A percentile compares a stretch with the other conserved stretches of the same genome.
phyloP scores from a whole-genome alignment of 139 green algal genomes.

The Tetradesmus lagerheimii region DNA sequence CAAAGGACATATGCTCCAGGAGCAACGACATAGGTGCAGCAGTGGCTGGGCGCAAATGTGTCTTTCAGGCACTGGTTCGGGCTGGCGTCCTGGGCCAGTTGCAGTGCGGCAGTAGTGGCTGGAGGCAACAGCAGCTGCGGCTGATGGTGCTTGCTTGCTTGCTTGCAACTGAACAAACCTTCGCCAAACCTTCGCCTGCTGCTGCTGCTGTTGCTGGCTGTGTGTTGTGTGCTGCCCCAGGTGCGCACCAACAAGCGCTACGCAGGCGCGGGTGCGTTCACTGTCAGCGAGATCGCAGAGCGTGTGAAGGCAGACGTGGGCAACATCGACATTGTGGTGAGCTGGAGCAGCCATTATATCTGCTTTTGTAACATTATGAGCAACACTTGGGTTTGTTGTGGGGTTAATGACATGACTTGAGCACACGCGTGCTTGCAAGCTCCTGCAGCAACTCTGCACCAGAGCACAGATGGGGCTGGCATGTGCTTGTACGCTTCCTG shows the following conservation, averaged over 20 bases:
- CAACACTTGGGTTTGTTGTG: too few relatives aligned
- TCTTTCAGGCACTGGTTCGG: background rate
- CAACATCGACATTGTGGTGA: conserved; percentile 94
- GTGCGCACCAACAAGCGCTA: conserved; percentile 97
- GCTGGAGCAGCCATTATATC: background rate
- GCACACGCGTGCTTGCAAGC: background rate
- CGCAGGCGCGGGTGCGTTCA: conserved; percentile 86
- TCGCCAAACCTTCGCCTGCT: too few relatives aligned
- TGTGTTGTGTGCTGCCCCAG: conserved; percentile 49
- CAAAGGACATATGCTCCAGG: too few relatives aligned
- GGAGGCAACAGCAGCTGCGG: background rate
- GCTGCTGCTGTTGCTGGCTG: background rate
- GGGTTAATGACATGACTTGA: background rate
- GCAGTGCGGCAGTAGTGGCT: background rate
- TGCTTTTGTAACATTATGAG: too few relatives aligned
- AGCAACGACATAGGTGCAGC: too few relatives aligned
- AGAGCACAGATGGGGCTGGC: too few relatives aligned
- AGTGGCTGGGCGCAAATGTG: too few relatives aligned
- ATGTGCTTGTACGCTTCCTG: too few relatives aligned
- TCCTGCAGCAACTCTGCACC: background rate
- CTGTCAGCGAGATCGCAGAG: conserved; percentile 90
- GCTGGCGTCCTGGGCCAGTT: background rate
- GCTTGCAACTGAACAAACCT: background rate
- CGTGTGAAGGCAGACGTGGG: conserved; percentile 88
- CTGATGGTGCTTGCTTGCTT: background rate